Evolutionary conservation across 176 grass and related monocot species (phyloP), one percentile per base, ranked within the genome.

Genomic region (Aegilops sharonensis): DNA sequence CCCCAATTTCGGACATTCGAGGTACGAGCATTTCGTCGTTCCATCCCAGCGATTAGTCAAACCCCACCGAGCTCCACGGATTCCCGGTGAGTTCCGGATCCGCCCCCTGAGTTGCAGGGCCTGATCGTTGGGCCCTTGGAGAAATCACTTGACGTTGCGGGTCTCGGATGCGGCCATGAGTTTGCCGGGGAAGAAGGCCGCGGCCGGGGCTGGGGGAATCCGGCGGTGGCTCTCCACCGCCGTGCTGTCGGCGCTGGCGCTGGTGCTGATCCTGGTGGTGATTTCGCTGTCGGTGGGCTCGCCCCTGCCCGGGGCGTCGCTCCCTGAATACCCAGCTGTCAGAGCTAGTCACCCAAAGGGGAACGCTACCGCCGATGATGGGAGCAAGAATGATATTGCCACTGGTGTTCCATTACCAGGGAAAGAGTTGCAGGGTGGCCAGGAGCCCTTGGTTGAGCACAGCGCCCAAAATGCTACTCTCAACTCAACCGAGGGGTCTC

Each of bases 201-300:
- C 71, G 20, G 80, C 36, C 1, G 77, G 89, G 61, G 76, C 17
- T 14, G 6, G 78, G 12, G 84, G 81, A 36, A 57, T 89, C 80
- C 85, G 77, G 11, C 86, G 91, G 56, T 92, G 89, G 66, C 43
- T 94, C 70, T 79, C 79, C 77, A 89, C 86, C 30, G 36, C 92
- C 81, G 50, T 89, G 69, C 29, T 83, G n/a, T 85, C 69, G 10
- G 90, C 91, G 76, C 35, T 89, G 60, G 86, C 35, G 40, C 65
- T 98, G 35, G 75, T 89, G 65, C 74, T 98, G 40, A 85, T 69
- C 80, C 88, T 98, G 40, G 78, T 88, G 15, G 73, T 94, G 61
- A 86, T 95, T 40, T 94, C 93, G 42, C 65, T 95, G 5, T 86
- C 89, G 14, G 35, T 82, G 15, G 87, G 89, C 60, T 91, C 88